Evolutionary conservation across 1,139 yeast genomes (phyloP).

Genomic region (Suhomyces guaymorum): DNA sequence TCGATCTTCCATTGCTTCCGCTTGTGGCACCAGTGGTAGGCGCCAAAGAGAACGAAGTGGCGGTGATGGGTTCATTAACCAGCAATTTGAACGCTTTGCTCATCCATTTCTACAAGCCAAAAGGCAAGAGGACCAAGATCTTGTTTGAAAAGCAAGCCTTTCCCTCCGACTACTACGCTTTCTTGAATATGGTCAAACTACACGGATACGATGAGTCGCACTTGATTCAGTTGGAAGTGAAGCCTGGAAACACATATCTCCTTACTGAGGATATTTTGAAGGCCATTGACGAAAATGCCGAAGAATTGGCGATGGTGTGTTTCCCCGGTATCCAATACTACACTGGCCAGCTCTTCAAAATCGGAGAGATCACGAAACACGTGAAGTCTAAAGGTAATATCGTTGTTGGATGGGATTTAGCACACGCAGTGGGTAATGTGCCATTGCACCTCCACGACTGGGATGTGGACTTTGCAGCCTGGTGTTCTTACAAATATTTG

Average conservation of each 20-base stretch:
- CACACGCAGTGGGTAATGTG: slow-evolving; percentile 92
- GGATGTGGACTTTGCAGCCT: slow-evolving; percentile 89
- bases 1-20: slow-evolving; percentile 74
- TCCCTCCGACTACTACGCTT: slow-evolving; percentile 90
- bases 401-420: slow-evolving; percentile 91
- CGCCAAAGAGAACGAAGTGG: slow-evolving; percentile 70
- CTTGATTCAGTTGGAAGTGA: slow-evolving; percentile 63
- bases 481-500: slow-evolving; percentile 91
- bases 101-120: slow-evolving; percentile 73
- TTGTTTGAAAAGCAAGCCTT: slow-evolving; percentile 84
- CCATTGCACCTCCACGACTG: slow-evolving; percentile 76
- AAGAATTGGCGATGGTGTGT: slow-evolving; percentile 69
- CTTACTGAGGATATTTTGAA: slow-evolving; percentile 63
- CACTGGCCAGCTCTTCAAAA: slow-evolving; percentile 85
- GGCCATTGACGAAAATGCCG: slow-evolving; percentile 57
- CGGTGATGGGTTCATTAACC: slow-evolving; percentile 85
- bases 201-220: slow-evolving; percentile 61
- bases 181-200: slow-evolving; percentile 67
- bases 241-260: slow-evolving; percentile 55
- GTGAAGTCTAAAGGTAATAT: slow-evolving; percentile 53
- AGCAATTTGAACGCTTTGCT: slow-evolving; percentile 75
- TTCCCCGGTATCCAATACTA: slow-evolving; percentile 91
- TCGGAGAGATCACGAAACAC: slow-evolving; percentile 60
- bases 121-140: slow-evolving; percentile 60
- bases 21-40: slow-evolving; percentile 75